phyloP scores from a whole-genome alignment of 768 basidiomycete genomes.

The Boletellus sp. region DNA sequence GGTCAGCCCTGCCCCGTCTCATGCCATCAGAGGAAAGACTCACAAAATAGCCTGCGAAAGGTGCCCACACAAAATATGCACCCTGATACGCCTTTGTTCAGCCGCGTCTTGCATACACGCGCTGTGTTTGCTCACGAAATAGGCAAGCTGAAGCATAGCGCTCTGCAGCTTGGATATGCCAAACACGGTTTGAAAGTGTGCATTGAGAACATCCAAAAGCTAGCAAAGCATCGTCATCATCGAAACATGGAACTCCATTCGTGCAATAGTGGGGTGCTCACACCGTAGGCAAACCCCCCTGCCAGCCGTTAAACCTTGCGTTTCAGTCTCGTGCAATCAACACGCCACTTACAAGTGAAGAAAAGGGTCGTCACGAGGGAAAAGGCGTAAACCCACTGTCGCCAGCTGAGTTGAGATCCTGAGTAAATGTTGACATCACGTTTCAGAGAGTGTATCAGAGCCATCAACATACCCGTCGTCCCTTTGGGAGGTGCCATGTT shows the following conservation, averaged over 20 bases:
- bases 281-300: constrained; percentile 70
- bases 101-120: neutral
- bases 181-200: constrained; percentile 72
- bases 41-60: constrained; percentile 55
- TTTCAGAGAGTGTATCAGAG: neutral
- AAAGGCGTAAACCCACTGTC: constrained; percentile 56
- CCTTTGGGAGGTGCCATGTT: constrained; percentile 38
- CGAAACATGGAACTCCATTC: neutral
- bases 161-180: constrained; percentile 66
- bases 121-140: constrained; percentile 46
- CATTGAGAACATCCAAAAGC: constrained; percentile 66
- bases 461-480: constrained; percentile 37
- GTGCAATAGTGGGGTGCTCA: constrained; percentile 27
- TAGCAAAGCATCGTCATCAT: constrained; percentile 28
- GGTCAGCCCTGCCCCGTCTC: neutral
- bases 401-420: constrained; percentile 41
- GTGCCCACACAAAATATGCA: constrained; percentile 60
- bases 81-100: constrained; percentile 33
- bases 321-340: neutral
- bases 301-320: neutral
- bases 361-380: constrained; percentile 69
- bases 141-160: constrained; percentile 71
- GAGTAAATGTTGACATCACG: neutral
- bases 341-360: constrained; percentile 55
- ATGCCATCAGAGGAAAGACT: constrained; percentile 23